Evolutionary conservation across 768 basidiomycete genomes (phyloP).

Genomic region (Chalciporus pseudorubinellus): DNA sequence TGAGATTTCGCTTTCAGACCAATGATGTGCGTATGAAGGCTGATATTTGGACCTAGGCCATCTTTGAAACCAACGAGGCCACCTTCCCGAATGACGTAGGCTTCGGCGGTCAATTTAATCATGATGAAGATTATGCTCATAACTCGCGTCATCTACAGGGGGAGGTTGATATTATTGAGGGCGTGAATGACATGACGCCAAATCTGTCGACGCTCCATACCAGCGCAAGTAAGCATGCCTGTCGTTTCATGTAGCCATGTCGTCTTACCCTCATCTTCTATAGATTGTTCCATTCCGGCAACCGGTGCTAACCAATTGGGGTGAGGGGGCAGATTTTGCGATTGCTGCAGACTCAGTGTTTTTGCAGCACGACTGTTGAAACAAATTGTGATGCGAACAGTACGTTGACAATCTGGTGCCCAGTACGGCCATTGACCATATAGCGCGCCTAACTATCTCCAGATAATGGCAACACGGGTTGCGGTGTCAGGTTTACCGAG

Average conservation of each 20-base stretch:
- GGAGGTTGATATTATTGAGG: constrained; percentile 32
- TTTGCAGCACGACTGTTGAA: too few relatives aligned
- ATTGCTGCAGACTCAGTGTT: too few relatives aligned
- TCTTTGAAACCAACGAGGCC: constrained; percentile 26
- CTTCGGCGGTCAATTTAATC: neutral
- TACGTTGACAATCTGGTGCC: too few relatives aligned
- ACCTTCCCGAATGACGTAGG: constrained; percentile 28
- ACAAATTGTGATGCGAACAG: too few relatives aligned
- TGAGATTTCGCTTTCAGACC: constrained; percentile 10
- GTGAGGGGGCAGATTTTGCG: too few relatives aligned
- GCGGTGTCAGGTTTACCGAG: too few relatives aligned
- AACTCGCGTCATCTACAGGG: constrained; percentile 20
- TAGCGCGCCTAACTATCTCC: too few relatives aligned
- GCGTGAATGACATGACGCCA: constrained; percentile 52
- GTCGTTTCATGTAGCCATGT: too few relatives aligned
- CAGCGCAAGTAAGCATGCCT: constrained; percentile 35
- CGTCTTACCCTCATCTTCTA: neutral
- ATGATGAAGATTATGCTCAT: neutral
- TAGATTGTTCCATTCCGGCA: constrained; percentile 30
- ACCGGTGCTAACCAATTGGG: constrained; percentile 2
- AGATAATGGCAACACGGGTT: too few relatives aligned
- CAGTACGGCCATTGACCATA: too few relatives aligned
- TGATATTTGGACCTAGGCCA: constrained; percentile 17
- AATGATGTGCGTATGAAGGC: neutral
- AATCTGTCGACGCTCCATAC: constrained; percentile 60